These are phyloP conservation scores for Wickerhamomyces rabaulensis DNA, from an alignment of 805 yeast species.

Conservation along the genomic window DNA sequence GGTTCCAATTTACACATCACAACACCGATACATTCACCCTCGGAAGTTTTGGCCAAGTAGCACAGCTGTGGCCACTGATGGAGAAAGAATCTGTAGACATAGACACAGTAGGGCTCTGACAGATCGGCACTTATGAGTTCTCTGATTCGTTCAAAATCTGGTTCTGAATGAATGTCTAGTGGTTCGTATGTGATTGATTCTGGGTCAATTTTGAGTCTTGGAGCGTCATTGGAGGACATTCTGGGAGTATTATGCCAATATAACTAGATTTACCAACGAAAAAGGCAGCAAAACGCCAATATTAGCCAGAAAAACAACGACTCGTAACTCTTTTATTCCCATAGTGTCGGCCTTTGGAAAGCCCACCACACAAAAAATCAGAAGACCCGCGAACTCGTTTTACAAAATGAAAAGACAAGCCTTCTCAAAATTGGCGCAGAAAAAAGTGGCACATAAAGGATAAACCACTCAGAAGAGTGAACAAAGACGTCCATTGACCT, in stretches of 20 bases:
- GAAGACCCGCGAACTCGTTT: not conserved
- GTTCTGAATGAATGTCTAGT: slow-evolving; percentile 16
- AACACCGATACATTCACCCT: slow-evolving; percentile 59
- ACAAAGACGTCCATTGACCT: too few species aligned
- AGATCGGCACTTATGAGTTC: slow-evolving; percentile 64
- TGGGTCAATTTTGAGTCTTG: not conserved
- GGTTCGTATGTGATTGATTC: not conserved
- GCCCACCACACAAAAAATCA: too few species aligned
- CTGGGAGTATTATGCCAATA: too few species aligned
- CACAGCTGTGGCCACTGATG: slow-evolving; percentile 90
- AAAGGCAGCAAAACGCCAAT: too few species aligned
- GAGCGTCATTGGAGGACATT: not conserved
- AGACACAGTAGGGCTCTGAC: slow-evolving; percentile 91
- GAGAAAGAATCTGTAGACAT: slow-evolving; percentile 86
- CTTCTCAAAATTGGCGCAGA: too few species aligned
- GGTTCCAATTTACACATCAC: slow-evolving; percentile 77
- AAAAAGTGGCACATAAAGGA: not conserved
- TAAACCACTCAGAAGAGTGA: not conserved
- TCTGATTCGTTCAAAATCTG: slow-evolving; percentile 47
- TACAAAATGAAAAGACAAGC: not conserved
- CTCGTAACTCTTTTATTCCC: too few species aligned
- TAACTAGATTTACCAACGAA: too few species aligned
- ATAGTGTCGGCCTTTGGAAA: too few species aligned
- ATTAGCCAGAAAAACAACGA: too few species aligned
- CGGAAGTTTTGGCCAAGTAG: slow-evolving; percentile 46